phyloP scores from a whole-genome alignment of 345 rosid genomes.

The Nephelium lappaceum region DNA sequence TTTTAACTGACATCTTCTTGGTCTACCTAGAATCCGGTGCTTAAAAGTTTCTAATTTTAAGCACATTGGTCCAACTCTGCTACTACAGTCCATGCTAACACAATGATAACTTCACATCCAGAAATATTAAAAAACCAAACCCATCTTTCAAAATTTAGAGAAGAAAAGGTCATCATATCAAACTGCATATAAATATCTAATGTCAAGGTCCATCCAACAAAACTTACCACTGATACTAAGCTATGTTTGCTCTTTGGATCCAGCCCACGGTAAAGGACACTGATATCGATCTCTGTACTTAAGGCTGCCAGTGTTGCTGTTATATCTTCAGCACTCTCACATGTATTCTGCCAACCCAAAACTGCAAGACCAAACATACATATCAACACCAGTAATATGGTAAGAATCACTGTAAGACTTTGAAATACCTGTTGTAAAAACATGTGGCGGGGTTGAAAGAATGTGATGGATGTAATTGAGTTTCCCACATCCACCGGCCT shows the following conservation, averaged over 20 bases:
- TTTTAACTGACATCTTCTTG: neutral
- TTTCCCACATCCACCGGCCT: slow-evolving; percentile 88
- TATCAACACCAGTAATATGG: neutral
- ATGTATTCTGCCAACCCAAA: slow-evolving; percentile 95
- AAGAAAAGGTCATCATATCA: neutral
- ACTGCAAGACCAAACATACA: slow-evolving; percentile 52
- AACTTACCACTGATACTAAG: slow-evolving; percentile 88
- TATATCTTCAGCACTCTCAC: slow-evolving; percentile 83
- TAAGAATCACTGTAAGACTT: slow-evolving; percentile 11
- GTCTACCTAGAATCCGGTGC: neutral
- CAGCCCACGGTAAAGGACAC: slow-evolving; percentile 77
- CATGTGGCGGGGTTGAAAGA: slow-evolving; percentile 72
- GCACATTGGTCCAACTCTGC: neutral
- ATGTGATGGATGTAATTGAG: slow-evolving; percentile 76
- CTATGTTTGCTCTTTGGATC: slow-evolving; percentile 63
- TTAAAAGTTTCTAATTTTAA: neutral
- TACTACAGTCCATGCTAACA: neutral
- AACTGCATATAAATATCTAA: neutral
- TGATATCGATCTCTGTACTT: slow-evolving; percentile 79
- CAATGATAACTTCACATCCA: neutral
- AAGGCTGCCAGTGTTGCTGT: slow-evolving; percentile 81
- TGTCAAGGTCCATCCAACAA: slow-evolving; percentile 2
- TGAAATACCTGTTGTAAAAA: slow-evolving; percentile 77
- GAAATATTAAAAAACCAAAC: slow-evolving; percentile 1
- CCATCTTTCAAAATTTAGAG: neutral